These are phyloP conservation scores for Steccherinum ochraceum DNA, from an alignment of 768 basidiomycete genomes.

Conservation along the genomic window DNA sequence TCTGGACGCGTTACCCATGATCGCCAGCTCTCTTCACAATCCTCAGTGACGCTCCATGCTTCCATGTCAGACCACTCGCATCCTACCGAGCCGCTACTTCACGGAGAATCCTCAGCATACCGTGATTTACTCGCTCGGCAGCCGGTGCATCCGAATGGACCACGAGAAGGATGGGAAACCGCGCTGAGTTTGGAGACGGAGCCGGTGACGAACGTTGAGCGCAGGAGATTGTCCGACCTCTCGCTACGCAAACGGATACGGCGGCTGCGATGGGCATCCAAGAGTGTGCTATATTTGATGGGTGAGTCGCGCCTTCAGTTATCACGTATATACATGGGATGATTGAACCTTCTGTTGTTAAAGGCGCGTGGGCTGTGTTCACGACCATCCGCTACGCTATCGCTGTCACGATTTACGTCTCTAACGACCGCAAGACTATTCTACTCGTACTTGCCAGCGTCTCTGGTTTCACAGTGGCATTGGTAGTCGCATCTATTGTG, in stretches of 20 bases:
- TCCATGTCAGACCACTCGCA: constrained; percentile 24
- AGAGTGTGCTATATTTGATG: constrained; percentile 26
- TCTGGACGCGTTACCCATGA: constrained; percentile 10
- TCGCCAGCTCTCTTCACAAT: constrained; percentile 23
- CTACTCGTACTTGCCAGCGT: constrained; percentile 45
- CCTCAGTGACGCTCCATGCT: constrained; percentile 22
- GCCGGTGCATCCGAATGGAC: constrained; percentile 38
- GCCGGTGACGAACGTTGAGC: constrained; percentile 25
- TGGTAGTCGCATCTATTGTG: constrained; percentile 30
- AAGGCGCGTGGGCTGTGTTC: constrained; percentile 58
- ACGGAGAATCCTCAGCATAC: constrained; percentile 24
- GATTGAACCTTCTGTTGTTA: neutral
- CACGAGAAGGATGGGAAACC: constrained; percentile 23
- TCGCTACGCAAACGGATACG: constrained; percentile 26
- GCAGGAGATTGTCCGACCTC: constrained; percentile 23
- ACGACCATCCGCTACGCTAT: constrained; percentile 61
- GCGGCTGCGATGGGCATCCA: constrained; percentile 24
- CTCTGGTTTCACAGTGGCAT: constrained; percentile 35
- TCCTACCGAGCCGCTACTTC: constrained; percentile 26
- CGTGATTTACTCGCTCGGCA: constrained; percentile 32
- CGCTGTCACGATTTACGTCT: constrained; percentile 41
- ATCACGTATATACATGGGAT: neutral
- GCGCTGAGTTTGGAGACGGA: constrained; percentile 26
- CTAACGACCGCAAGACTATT: constrained; percentile 33
- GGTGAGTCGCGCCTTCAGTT: constrained; percentile 23